Evolutionary conservation across 495 filamentous ascomycete species (phyloP).

Genomic region (Aspergillus kassunensis): DNA sequence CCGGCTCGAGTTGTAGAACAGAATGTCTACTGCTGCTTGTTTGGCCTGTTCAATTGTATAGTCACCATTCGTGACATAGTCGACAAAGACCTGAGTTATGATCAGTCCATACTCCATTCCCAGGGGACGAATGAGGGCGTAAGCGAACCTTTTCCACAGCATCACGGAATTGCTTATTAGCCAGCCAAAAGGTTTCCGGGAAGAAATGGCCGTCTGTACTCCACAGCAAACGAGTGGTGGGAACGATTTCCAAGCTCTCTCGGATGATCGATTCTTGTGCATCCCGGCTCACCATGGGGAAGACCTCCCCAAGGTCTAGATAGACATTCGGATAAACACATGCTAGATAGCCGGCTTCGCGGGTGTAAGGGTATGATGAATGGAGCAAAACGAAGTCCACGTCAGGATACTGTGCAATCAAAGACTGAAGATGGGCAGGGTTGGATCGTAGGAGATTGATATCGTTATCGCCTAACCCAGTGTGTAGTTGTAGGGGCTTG

Average conservation of each 20-base stretch:
- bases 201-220: conserved; percentile 82
- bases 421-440: conserved; percentile 69
- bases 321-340: conserved; percentile 78
- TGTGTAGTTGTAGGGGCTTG: conserved; percentile 86
- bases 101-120: not conserved
- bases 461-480: conserved; percentile 82
- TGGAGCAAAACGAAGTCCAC: conserved; percentile 80
- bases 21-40: conserved; percentile 53
- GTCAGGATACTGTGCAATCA: conserved; percentile 64
- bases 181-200: conserved; percentile 78
- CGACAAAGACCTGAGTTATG: conserved; percentile 49
- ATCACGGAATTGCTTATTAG: conserved; percentile 73
- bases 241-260: conserved; percentile 72
- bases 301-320: conserved; percentile 82
- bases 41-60: conserved; percentile 55
- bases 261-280: conserved; percentile 72
- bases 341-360: conserved; percentile 78
- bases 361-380: conserved; percentile 79
- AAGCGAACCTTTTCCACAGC: conserved; percentile 57
- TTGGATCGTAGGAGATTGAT: conserved; percentile 66
- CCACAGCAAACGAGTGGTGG: conserved; percentile 75
- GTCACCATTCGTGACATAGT: conserved; percentile 58
- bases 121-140: not conserved
- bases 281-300: conserved; percentile 74
- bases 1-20: conserved; percentile 68